A percentile compares a stretch with the other conserved stretches of the same genome.
phyloP scores from a whole-genome alignment of 345 rosid species.

The Moricandia arvensis region DNA sequence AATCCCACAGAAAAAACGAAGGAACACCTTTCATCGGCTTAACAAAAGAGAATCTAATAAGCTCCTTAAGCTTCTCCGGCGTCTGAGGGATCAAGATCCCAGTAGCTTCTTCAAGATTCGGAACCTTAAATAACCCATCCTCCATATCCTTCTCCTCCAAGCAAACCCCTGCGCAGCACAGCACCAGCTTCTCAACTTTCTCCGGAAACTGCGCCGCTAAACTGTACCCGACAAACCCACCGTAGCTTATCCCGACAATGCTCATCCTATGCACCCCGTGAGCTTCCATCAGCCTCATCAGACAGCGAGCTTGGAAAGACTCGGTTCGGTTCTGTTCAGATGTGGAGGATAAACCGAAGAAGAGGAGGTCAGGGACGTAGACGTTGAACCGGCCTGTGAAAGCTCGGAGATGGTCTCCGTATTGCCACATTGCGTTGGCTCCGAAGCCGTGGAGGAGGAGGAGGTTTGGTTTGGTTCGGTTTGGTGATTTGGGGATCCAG shows the following conservation, averaged over 20 bases:
- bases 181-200: slow-evolving; percentile 54
- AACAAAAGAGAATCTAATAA: slow-evolving; percentile 60
- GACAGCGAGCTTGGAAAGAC: slow-evolving; percentile 61
- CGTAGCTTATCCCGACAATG: slow-evolving; percentile 74
- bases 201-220: slow-evolving; percentile 60
- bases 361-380: slow-evolving; percentile 70
- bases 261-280: slow-evolving; percentile 49
- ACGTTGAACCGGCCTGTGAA: slow-evolving; percentile 65
- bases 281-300: slow-evolving; percentile 54
- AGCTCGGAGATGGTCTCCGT: slow-evolving; percentile 51
- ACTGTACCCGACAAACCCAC: slow-evolving; percentile 79
- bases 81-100: slow-evolving; percentile 66
- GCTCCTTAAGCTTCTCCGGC: slow-evolving; percentile 60
- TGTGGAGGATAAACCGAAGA: slow-evolving; percentile 63
- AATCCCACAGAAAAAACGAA: slow-evolving; percentile 57
- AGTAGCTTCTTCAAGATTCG: slow-evolving; percentile 61
- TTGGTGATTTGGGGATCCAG: slow-evolving; percentile 57
- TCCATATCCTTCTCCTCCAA: slow-evolving; percentile 71
- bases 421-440: slow-evolving; percentile 86
- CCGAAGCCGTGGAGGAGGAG: slow-evolving; percentile 76
- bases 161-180: slow-evolving; percentile 77
- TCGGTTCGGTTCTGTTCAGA: slow-evolving; percentile 47
- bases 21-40: slow-evolving; percentile 50
- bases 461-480: slow-evolving; percentile 47
- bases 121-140: slow-evolving; percentile 59